phyloP scores from a whole-genome alignment of 345 rosid species.

The Sonneratia caseolaris region DNA sequence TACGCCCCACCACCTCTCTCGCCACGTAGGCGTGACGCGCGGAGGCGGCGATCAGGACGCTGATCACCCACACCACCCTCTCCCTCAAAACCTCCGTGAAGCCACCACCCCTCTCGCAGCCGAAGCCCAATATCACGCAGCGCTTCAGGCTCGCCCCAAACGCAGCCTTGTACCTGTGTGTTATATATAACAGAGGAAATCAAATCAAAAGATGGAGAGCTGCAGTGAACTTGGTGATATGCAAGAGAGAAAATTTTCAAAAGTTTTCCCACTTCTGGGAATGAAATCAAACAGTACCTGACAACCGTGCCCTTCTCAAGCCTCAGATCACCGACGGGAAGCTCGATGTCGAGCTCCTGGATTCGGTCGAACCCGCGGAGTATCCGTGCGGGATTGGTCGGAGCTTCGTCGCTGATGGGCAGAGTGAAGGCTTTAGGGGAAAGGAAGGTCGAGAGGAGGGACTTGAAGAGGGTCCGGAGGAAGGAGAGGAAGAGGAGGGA shows the following conservation, averaged over 20 bases:
- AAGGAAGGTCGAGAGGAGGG: slow-evolving; percentile 15
- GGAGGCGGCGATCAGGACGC: slow-evolving; percentile 38
- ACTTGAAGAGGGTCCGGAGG: slow-evolving; percentile 17
- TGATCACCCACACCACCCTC: slow-evolving; percentile 46
- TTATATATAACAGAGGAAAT: not conserved
- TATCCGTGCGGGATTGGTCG: slow-evolving; percentile 17
- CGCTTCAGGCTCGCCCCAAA: slow-evolving; percentile 26
- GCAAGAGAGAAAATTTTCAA: too few species aligned
- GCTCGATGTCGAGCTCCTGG: slow-evolving; percentile 28
- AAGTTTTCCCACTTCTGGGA: too few species aligned
- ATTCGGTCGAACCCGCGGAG: slow-evolving; percentile 29
- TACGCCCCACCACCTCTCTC: slow-evolving; percentile 26
- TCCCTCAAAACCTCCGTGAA: slow-evolving; percentile 28
- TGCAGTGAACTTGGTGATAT: too few species aligned
- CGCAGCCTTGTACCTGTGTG: slow-evolving; percentile 27
- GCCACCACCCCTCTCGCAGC: slow-evolving; percentile 4
- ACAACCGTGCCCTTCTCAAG: slow-evolving; percentile 20
- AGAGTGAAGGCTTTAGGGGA: slow-evolving; percentile 2
- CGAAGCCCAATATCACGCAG: slow-evolving; percentile 37
- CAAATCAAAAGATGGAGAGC: not conserved
- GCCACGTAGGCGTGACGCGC: slow-evolving; percentile 25
- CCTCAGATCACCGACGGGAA: slow-evolving; percentile 31
- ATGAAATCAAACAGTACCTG: not conserved
- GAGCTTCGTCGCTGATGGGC: not conserved
- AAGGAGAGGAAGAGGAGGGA: slow-evolving; percentile 17